phyloP scores from a whole-genome alignment of 805 yeast species.

The Limtongozyma cylindracea region DNA sequence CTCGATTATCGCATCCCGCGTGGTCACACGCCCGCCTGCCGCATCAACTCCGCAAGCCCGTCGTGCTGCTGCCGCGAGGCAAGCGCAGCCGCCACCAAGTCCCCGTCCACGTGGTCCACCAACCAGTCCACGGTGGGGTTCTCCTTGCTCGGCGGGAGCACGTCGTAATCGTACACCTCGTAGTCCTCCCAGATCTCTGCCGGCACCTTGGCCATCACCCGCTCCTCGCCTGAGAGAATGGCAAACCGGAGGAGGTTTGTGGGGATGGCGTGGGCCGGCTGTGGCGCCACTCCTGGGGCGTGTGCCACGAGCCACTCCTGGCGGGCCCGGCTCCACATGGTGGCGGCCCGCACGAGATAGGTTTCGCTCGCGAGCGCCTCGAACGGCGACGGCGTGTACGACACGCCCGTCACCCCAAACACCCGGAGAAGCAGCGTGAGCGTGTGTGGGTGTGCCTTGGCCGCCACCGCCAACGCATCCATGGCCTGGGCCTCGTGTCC shows the following conservation, averaged over 20 bases:
- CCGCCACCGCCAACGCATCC: constrained; percentile 21
- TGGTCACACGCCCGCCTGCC: too few species aligned
- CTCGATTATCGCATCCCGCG: too few species aligned
- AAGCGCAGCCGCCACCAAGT: too few species aligned
- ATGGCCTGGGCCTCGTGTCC: constrained; percentile 19
- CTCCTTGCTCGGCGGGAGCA: constrained; percentile 30
- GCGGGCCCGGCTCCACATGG: constrained; percentile 25
- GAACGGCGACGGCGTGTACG: constrained; percentile 1
- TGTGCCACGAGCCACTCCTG: constrained; percentile 15
- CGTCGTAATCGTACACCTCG: constrained; percentile 45
- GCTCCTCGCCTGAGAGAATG: constrained; percentile 43
- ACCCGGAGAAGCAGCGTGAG: constrained; percentile 22
- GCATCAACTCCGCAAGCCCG: too few species aligned
- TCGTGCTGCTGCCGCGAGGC: too few species aligned
- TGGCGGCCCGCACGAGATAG: constrained; percentile 27
- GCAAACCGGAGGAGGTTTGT: constrained; percentile 40
- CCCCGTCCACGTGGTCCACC: too few species aligned
- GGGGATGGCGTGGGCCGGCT: constrained; percentile 15
- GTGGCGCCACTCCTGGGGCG: constrained; percentile 1
- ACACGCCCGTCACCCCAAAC: constrained; percentile 10
- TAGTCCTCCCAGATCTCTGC: constrained; percentile 28
- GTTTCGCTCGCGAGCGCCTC: constrained; percentile 21
- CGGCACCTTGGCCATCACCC: constrained; percentile 49
- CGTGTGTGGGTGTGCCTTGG: constrained; percentile 27
- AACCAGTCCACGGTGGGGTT: constrained; percentile 6